Evolutionary conservation across 371 early-diverging fungal genomes (phyloP).

Genomic region (Mucor piriformis): DNA sequence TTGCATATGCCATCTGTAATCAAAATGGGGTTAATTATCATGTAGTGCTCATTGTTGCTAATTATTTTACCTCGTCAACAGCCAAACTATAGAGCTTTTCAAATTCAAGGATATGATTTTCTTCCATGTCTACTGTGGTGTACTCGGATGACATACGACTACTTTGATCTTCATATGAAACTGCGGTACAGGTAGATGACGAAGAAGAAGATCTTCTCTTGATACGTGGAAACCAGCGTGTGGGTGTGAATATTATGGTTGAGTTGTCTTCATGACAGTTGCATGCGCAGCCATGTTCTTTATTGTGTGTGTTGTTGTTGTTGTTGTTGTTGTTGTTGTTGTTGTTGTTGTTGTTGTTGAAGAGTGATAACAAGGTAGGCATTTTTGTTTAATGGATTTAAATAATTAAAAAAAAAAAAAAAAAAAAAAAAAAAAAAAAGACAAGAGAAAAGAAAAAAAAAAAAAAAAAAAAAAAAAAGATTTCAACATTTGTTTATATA

Average conservation of each 20-base stretch:
- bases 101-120: constrained; percentile 20
- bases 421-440: constrained; percentile 6
- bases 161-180: not conserved
- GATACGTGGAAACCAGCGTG: constrained; percentile 33
- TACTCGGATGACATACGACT: not conserved
- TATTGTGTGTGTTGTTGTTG: constrained; percentile 2
- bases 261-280: constrained; percentile 7
- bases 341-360: constrained; percentile 1
- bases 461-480: constrained; percentile 6
- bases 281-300: constrained; percentile 14
- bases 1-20: constrained; percentile 24
- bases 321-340: no score
- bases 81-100: constrained; percentile 15
- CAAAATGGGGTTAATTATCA: not conserved
- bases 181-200: not conserved
- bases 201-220: constrained; percentile 26
- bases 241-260: constrained; percentile 10
- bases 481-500: no score
- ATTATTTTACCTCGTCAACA: constrained; percentile 27
- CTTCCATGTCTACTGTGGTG: constrained; percentile 4
- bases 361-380: constrained; percentile 15
- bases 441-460: constrained; percentile 5
- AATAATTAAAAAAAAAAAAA: constrained; percentile 1
- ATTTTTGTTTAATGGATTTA: not conserved
- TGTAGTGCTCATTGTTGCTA: not conserved